Evolutionary conservation across 768 basidiomycete species (phyloP).

Genomic region (Naganishia onofrii): DNA sequence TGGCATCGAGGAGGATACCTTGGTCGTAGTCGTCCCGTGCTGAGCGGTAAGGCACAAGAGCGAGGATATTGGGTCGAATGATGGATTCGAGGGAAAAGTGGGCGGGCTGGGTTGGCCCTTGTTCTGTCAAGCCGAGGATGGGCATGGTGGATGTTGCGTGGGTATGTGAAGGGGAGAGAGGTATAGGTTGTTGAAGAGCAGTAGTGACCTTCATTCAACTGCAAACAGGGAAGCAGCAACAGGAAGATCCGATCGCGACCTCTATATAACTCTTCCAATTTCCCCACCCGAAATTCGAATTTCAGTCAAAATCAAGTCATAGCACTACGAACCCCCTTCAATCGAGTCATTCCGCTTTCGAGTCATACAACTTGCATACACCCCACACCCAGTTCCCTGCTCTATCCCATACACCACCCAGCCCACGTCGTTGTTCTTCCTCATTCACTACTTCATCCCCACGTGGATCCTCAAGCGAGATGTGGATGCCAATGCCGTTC

Average conservation of each 20-base stretch:
- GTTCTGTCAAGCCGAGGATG: slow-evolving; percentile 49
- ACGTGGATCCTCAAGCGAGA: slow-evolving; percentile 42
- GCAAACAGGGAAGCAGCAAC: no score
- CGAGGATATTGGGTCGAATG: slow-evolving; percentile 89
- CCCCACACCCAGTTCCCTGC: slow-evolving; percentile 47
- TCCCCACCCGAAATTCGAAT: not conserved
- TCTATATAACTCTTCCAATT: not conserved
- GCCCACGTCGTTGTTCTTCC: slow-evolving; percentile 40
- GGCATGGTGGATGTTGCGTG: slow-evolving; percentile 41
- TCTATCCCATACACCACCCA: slow-evolving; percentile 48
- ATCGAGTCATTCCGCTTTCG: not conserved
- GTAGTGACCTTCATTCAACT: no score
- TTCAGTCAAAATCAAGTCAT: not conserved
- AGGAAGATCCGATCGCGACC: not conserved
- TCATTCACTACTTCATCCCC: slow-evolving; percentile 36
- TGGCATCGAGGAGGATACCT: slow-evolving; percentile 92
- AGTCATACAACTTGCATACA: slow-evolving; percentile 42
- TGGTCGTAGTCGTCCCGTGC: slow-evolving; percentile 91
- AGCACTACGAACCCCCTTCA: not conserved
- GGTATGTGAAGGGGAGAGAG: no score
- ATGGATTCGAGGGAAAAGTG: slow-evolving; percentile 82
- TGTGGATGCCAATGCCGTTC: slow-evolving; percentile 36
- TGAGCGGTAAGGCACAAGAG: slow-evolving; percentile 87
- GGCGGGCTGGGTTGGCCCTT: slow-evolving; percentile 58
- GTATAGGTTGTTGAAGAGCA: not conserved